phyloP scores from a whole-genome alignment of 352 stramenopile species.

The Globisporangium paddicum region DNA sequence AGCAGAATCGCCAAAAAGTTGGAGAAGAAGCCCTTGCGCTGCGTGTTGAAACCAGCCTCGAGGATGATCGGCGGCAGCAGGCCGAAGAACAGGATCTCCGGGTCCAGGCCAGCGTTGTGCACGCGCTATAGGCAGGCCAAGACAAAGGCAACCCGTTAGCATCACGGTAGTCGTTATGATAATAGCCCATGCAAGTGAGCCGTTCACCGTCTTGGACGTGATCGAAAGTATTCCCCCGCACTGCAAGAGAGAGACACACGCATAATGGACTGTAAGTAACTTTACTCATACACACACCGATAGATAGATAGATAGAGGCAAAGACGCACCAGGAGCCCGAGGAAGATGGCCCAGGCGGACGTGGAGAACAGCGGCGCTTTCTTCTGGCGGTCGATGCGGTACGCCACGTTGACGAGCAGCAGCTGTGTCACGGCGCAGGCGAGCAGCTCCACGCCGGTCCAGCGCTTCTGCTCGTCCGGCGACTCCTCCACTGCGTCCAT shows the following conservation, averaged over 20 bases:
- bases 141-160: too few species aligned
- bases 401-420: conserved; percentile 49
- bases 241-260: conserved; percentile 4
- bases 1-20: conserved; percentile 38
- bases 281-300: too few species aligned
- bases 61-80: conserved; percentile 62
- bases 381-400: conserved; percentile 40
- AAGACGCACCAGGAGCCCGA: conserved; percentile 36
- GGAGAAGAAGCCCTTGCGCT: conserved; percentile 55
- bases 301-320: background rate
- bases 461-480: conserved; percentile 22
- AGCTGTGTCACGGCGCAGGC: conserved; percentile 43
- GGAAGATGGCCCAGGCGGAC: conserved; percentile 48
- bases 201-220: conserved; percentile 17
- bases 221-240: conserved; percentile 26
- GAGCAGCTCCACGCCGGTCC: conserved; percentile 42
- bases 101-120: conserved; percentile 30
- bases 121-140: conserved; percentile 16
- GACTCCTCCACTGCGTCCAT: background rate
- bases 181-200: background rate
- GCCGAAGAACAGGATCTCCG: conserved; percentile 52
- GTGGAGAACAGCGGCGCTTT: conserved; percentile 35
- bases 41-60: conserved; percentile 57
- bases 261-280: background rate
- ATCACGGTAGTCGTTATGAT: too few species aligned